A percentile compares a stretch with the other conserved stretches of the same genome.
phyloP scores from a whole-genome alignment of 495 filamentous ascomycete species.

The Xylaria venustula region DNA sequence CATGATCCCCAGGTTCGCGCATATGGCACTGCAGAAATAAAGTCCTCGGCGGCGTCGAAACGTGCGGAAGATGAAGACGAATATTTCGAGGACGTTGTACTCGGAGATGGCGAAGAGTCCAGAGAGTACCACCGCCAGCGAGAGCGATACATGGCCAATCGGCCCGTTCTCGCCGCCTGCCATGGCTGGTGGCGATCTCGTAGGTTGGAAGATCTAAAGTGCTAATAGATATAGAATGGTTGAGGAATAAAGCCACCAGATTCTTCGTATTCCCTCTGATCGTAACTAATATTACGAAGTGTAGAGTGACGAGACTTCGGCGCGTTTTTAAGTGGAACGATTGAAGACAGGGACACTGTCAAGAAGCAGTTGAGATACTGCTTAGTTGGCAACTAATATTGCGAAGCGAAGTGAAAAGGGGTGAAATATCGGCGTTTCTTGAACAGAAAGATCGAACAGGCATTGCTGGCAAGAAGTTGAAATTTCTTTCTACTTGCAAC shows the following conservation, averaged over 20 bases:
- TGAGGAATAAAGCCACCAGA: too few species aligned
- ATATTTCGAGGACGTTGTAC: slow-evolving; percentile 45
- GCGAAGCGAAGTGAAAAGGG: too few species aligned
- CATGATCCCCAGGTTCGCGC: slow-evolving; percentile 49
- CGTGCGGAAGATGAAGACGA: slow-evolving; percentile 47
- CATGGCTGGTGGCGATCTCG: not conserved
- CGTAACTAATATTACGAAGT: too few species aligned
- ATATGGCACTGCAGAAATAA: slow-evolving; percentile 46
- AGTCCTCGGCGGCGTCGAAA: slow-evolving; percentile 33
- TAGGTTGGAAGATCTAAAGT: not conserved
- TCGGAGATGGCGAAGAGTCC: slow-evolving; percentile 29
- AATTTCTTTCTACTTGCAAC: not conserved
- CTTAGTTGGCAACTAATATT: too few species aligned
- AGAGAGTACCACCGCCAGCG: slow-evolving; percentile 12
- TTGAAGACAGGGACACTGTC: too few species aligned
- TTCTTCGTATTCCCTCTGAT: too few species aligned
- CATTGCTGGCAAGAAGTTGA: not conserved
- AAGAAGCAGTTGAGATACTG: too few species aligned
- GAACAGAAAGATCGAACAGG: too few species aligned
- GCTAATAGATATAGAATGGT: too few species aligned
- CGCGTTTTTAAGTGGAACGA: too few species aligned
- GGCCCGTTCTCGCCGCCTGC: slow-evolving; percentile 7
- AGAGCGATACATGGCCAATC: not conserved
- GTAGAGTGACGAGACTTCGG: too few species aligned
- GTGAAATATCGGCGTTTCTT: too few species aligned